Evolutionary conservation across 1,139 yeast genomes (phyloP).

Genomic region (Nakaseomyces bracarensis): DNA sequence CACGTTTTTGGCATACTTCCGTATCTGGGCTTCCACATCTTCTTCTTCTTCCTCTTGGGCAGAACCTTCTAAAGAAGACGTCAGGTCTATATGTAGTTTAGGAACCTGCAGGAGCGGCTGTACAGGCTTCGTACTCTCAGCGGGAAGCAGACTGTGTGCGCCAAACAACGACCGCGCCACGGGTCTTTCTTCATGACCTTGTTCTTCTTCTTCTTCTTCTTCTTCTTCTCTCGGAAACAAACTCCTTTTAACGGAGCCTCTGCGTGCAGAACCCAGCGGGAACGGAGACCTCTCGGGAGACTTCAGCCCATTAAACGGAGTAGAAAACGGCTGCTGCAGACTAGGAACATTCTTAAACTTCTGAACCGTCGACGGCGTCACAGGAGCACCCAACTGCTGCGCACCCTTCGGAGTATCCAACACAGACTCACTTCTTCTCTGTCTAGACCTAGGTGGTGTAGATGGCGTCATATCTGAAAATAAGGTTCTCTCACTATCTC

Average conservation of each 20-base stretch:
- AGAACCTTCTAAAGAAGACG: too few relatives aligned
- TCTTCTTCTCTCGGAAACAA: neutral
- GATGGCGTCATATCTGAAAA: slow-evolving; percentile 8
- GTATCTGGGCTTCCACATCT: too few relatives aligned
- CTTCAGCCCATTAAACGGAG: slow-evolving; percentile 23
- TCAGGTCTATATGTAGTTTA: neutral
- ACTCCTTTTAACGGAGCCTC: slow-evolving; percentile 7
- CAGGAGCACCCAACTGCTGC: slow-evolving; percentile 15
- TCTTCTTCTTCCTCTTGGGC: too few relatives aligned
- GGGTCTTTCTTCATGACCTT: too few relatives aligned
- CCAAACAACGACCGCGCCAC: neutral
- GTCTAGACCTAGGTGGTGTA: slow-evolving; percentile 23
- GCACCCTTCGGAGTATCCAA: slow-evolving; percentile 17
- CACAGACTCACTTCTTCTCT: slow-evolving; percentile 8
- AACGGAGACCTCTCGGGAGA: slow-evolving; percentile 30
- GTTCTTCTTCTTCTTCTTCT: too few relatives aligned
- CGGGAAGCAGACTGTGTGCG: too few relatives aligned
- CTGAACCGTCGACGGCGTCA: slow-evolving; percentile 27
- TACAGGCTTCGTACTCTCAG: too few relatives aligned
- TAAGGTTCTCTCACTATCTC: too few relatives aligned
- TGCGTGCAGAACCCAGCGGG: slow-evolving; percentile 11
- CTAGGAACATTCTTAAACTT: slow-evolving; percentile 13
- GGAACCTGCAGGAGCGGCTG: slow-evolving; percentile 6
- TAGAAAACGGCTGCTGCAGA: slow-evolving; percentile 12
- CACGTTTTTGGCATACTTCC: slow-evolving; percentile 10